A percentile compares a stretch with the other conserved stretches of the same genome.
Conservation (phyloP, 139 green algal genomes). For the Tetradesmus lagerheimii region DNA sequence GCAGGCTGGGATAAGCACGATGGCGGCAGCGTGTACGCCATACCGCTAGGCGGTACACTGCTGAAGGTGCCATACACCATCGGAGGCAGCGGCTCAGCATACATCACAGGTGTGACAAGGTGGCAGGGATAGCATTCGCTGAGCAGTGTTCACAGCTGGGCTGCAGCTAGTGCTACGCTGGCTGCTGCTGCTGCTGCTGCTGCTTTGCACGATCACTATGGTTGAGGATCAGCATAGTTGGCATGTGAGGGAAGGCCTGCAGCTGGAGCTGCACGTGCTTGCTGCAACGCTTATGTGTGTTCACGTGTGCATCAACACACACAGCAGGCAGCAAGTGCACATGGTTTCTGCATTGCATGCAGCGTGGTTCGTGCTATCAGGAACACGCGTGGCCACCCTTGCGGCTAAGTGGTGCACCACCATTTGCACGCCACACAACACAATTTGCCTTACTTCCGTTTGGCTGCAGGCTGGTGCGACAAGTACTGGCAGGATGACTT, state of each 20-base stretch:
- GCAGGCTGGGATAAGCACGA: slow-evolving; percentile 57
- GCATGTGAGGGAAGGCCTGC: too few species aligned
- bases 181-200: not conserved
- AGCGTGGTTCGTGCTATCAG: too few species aligned
- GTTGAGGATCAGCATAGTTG: too few species aligned
- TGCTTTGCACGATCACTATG: too few species aligned
- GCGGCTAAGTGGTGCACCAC: too few species aligned
- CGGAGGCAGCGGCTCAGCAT: slow-evolving; percentile 89
- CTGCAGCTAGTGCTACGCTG: not conserved
- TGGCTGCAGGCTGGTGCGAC: slow-evolving; percentile 63
- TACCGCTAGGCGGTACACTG: slow-evolving; percentile 90
- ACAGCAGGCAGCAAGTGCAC: not conserved
- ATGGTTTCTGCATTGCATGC: not conserved
- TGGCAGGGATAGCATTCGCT: too few species aligned
- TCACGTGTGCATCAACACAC: too few species aligned
- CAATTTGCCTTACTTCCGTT: not conserved
- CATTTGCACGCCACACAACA: too few species aligned
- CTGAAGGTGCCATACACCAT: slow-evolving; percentile 82
- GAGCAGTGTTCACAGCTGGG: too few species aligned
- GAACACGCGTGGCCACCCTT: too few species aligned
- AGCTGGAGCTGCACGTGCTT: too few species aligned
- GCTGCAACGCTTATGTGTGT: too few species aligned
- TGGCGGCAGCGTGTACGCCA: slow-evolving; percentile 81
- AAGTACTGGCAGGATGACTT: slow-evolving; percentile 85
- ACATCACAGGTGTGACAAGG: slow-evolving; percentile 72